Percentiles rank a stretch among this genome's conserved stretches.
Evolutionary conservation across 2,329 filamentous ascomycete species (phyloP).

Genomic region (Stachybotrys elegans): DNA sequence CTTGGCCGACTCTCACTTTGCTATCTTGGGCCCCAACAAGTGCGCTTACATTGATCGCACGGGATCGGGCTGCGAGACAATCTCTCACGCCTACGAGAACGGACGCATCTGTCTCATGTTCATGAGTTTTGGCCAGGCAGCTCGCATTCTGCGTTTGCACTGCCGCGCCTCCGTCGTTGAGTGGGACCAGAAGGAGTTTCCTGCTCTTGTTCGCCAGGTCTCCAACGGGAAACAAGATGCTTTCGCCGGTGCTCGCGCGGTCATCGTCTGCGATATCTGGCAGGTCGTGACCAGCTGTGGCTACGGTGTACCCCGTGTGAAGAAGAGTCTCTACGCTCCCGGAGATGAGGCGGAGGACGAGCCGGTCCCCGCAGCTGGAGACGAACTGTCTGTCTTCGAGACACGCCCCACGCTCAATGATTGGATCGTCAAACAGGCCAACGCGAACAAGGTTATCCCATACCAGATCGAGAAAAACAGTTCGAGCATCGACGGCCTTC

Average conservation of each 20-base stretch:
- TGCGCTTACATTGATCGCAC: slow-evolving; percentile 69
- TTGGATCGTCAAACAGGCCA: slow-evolving; percentile 43
- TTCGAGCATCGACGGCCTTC: slow-evolving; percentile 53
- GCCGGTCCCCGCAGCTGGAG: slow-evolving; percentile 17
- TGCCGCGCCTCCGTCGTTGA: slow-evolving; percentile 56
- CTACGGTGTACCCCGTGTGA: slow-evolving; percentile 55
- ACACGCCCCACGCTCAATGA: slow-evolving; percentile 52
- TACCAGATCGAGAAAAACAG: slow-evolving; percentile 55
- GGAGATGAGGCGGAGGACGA: slow-evolving; percentile 14
- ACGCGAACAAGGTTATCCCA: slow-evolving; percentile 42
- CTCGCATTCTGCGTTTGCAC: slow-evolving; percentile 61
- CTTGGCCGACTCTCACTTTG: slow-evolving; percentile 55
- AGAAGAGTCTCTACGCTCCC: slow-evolving; percentile 30
- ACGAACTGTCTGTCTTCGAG: slow-evolving; percentile 39
- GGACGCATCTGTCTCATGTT: slow-evolving; percentile 72
- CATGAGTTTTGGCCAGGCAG: slow-evolving; percentile 55
- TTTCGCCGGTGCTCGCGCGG: slow-evolving; percentile 49
- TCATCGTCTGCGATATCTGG: slow-evolving; percentile 57
- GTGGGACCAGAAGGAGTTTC: slow-evolving; percentile 47
- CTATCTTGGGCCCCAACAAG: slow-evolving; percentile 52
- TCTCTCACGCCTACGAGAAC: slow-evolving; percentile 72
- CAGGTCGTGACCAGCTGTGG: slow-evolving; percentile 65
- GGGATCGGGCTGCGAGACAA: slow-evolving; percentile 71
- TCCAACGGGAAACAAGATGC: slow-evolving; percentile 27
- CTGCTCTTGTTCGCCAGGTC: slow-evolving; percentile 38